Base-by-base conservation (phyloP, 352 stramenopile genomes). In the Hyaloperonospora arabidopsidis region DNA sequence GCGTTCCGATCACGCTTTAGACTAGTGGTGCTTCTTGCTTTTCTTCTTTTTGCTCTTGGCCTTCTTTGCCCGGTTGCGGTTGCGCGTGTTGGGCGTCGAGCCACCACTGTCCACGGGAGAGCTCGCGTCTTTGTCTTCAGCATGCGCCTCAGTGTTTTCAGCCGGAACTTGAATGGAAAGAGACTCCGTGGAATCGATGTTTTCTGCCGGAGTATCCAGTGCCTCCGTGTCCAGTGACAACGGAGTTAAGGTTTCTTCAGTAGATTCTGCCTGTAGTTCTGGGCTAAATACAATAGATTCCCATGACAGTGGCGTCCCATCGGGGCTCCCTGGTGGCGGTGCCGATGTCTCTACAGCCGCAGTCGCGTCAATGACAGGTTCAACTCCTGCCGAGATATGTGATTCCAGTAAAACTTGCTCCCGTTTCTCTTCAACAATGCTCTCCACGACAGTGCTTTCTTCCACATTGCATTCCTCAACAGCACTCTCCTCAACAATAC, bases 41-140 rank as follows among this genome's bases (percentile, higher is more conserved):
- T 69, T 83, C 51, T 77, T 79, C 60, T 70, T 75, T 61, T 85
- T 87, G 68, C 72, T 83, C 56, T 69, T 76, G 59, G 53, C 53
- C 63, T 89, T 89, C 36, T 73, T 77, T 46, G 68, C 63, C 7
- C 61, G 62, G 36, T 67, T 70, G 43, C 61, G 55, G 19, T 59
- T 63, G 49, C 53, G 62, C 12, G 59, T 57, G 8, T 50, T 52
- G 7, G 52, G 45, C 28, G 63, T 62, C 11, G 56, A 62, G 18
- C 44, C 50, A 15, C 40, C 55, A 34, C 53, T 66, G 40, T 43
- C 57, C 17, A 66, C 49, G 47, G 56, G 67, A n/a, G 63, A 73
- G 36, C 28, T 52, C 11, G 32, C 32, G 10, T 54, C 52, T 45
- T 73, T 67, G 21, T 71, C 47, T 25, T 70, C 41, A 5, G 23